Evolutionary conservation across 140 eudicot genomes (phyloP), one percentile per base, ranked within the genome.

Genomic region (Stevia rebaudiana): DNA sequence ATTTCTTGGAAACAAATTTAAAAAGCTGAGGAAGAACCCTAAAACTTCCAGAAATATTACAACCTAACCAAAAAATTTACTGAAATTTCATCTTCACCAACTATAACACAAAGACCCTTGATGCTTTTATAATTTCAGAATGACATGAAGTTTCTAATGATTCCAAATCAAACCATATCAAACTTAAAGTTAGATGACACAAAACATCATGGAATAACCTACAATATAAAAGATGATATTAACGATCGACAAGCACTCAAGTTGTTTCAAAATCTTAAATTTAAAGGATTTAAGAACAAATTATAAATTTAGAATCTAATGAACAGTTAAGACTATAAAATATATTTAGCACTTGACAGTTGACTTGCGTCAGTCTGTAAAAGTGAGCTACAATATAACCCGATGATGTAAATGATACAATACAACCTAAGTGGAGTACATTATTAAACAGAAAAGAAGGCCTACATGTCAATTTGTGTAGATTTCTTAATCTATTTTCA

Each of bases 401-500:
- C n/a, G n/a, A n/a, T n/a, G n/a, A n/a, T n/a, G n/a, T n/a, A n/a
- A n/a, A n/a, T n/a, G n/a, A n/a, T n/a, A n/a, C 5, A 24, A 50
- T 9, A 10, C 4, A 50, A 50, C 30, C 7, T 50, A 50, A 50
- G 11, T 10, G 33, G 16, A 48, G n/a, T 37, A 2, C n/a, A 6
- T 8, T 48, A 48, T 13, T 48, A 18, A 30, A 19, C 23, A 23
- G 15, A 19, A 0, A 5, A 49, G 30, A 49, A 19, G 28, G 11
- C 25, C 12, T 8, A 13, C 1, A 9, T 49, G 30, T 49, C 55
- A 46, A 0, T 46, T 16, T 16, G 11, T 46, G 21, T 8, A 15
- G 5, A 49, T 49, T 49, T 49, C 55, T n/a, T n/a, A n/a, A 49
- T 49, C 30, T 49, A 49, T 46, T 46, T 49, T 49, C n/a, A 49